Evolutionary conservation across 768 basidiomycete species (phyloP), one percentile per base, ranked within the genome.

Genomic region (Cystofilobasidium bisporidii): DNA sequence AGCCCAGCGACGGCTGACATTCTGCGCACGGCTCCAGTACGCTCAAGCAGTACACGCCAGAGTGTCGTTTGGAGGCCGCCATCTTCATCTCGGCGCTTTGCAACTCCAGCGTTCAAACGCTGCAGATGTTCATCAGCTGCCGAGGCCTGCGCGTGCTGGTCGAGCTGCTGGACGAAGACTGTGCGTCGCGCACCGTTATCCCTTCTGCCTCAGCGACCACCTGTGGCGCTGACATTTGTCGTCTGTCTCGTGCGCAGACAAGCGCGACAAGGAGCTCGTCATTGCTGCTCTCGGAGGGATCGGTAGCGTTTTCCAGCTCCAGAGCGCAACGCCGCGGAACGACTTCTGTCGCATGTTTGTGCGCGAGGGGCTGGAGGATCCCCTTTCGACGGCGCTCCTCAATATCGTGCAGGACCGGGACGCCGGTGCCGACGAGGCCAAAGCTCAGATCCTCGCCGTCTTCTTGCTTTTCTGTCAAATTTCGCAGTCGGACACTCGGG

Each of bases 341-440:
- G 96, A 98, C 77, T 98, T 98, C 75, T 97, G 93, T 74, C 84
- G 96, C 14, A 93, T 98, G 88, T 94, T 98, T 79, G 90, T 96
- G 48, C 83, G 91, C 8, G 96, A 98, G 78, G 96, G 96, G 32
- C 80, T 99, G 3, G 81, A 96, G 56, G 93, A 96, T 71, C 94
- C 96, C 0, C 79, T 99, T 1, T 90, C 92, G 0, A 85, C 87
- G 2, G 96, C 94, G 2, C 78, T 99, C 30, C 79, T 94, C 67
- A 88, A 90, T 72, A 89, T 97, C 63, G 89, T 93, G 82, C 69
- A 72, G 28, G 80, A 80, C 63, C 69, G 71, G 10, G 83, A 84
- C 3, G 86, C 83, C 66, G 82, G 83, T 14, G 87, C 83, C 61
- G 81, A 83, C 28, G 78, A 82, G 2, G 83, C 87, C 2, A 91